These are phyloP conservation scores for Phyllosticta capitalensis DNA, from an alignment of 2,329 filamentous ascomycete species.

Conservation along the genomic window DNA sequence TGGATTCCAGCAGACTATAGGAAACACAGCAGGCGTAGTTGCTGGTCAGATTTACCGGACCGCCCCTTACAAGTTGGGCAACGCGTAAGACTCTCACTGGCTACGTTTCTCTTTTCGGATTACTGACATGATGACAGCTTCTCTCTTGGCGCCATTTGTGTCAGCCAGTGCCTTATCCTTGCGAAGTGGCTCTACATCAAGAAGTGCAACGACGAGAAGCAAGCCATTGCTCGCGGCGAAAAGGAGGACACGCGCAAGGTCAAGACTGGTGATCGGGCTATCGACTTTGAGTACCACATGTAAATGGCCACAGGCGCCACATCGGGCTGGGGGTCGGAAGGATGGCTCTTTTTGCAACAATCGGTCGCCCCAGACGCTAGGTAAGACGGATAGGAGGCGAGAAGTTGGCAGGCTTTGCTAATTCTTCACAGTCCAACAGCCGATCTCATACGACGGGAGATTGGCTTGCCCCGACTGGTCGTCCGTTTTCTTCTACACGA, in stretches of 20 bases:
- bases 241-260: conserved; percentile 37
- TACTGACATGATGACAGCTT: conserved; percentile 16
- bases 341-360: too few species aligned
- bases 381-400: too few species aligned
- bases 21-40: conserved; percentile 40
- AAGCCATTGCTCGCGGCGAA: conserved; percentile 32
- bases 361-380: too few species aligned
- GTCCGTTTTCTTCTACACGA: too few species aligned
- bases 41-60: conserved; percentile 37
- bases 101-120: neutral
- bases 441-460: too few species aligned
- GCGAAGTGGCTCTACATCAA: conserved; percentile 36
- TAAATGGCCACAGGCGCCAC: neutral
- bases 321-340: neutral
- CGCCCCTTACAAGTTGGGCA: conserved; percentile 15
- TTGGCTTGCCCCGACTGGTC: too few species aligned
- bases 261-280: conserved; percentile 37
- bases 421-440: too few species aligned
- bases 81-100: neutral
- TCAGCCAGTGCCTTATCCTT: conserved; percentile 30
- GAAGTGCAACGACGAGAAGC: conserved; percentile 31
- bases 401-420: too few species aligned
- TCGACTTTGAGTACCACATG: conserved; percentile 41
- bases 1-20: conserved; percentile 39
- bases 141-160: conserved; percentile 26